Evolutionary conservation across 345 rosid genomes (phyloP).

Genomic region (Citrus australasica): DNA sequence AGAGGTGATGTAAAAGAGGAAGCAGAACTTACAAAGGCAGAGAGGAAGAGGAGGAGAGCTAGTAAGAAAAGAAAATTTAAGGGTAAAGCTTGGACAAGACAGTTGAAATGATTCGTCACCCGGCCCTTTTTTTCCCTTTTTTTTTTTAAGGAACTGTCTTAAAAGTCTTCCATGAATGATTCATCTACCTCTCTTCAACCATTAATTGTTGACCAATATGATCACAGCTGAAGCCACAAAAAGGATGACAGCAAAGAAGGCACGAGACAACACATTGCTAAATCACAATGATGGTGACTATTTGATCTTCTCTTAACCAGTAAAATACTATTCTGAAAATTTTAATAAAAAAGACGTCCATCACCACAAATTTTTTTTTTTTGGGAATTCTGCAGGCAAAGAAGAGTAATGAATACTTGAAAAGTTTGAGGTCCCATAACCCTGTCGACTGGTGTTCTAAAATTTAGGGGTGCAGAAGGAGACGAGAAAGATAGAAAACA

Average conservation of each 20-base stretch:
- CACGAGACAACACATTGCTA: conserved; percentile 15
- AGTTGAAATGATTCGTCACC: neutral
- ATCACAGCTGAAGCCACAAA: conserved; percentile 58
- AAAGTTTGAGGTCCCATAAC: neutral
- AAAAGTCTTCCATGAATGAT: neutral
- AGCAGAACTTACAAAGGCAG: conserved; percentile 72
- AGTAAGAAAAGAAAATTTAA: conserved; percentile 85
- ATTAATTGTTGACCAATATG: conserved; percentile 1
- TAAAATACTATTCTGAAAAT: conserved; percentile 1
- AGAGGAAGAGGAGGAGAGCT: conserved; percentile 96
- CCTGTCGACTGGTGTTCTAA: neutral
- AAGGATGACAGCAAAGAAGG: conserved; percentile 45
- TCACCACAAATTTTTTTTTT: neutral
- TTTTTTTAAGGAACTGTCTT: too few relatives aligned
- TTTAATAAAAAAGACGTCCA: neutral
- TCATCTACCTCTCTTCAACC: conserved; percentile 3
- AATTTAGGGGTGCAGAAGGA: neutral
- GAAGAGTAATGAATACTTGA: conserved; percentile 17
- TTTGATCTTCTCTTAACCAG: neutral
- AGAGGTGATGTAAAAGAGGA: conserved; percentile 88
- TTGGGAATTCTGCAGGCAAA: conserved; percentile 32
- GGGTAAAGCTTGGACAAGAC: conserved; percentile 40
- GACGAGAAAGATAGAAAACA: neutral
- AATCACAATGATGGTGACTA: conserved; percentile 37
- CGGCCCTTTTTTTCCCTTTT: too few relatives aligned